phyloP scores from a whole-genome alignment of 2,329 filamentous ascomycete genomes.

The Aspergillus amoenus region DNA sequence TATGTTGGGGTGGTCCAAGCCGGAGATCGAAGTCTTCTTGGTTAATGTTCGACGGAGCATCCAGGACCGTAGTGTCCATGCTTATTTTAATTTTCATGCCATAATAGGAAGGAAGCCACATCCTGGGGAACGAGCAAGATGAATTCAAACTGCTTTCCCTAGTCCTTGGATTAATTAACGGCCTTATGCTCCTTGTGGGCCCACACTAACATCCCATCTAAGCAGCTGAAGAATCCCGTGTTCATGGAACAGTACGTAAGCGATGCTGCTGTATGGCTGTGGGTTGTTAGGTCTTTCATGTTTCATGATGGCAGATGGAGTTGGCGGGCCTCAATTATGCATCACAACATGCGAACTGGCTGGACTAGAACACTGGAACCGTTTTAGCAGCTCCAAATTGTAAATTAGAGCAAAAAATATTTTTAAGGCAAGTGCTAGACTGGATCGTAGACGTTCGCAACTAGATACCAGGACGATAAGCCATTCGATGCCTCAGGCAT shows the following conservation, averaged over 20 bases:
- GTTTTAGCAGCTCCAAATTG: no score
- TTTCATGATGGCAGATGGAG: neutral
- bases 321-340: neutral
- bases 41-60: conserved; percentile 45
- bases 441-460: neutral
- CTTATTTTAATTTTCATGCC: conserved; percentile 41
- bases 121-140: conserved; percentile 19
- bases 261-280: neutral
- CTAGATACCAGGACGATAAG: neutral
- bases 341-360: neutral
- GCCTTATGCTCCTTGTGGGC: neutral
- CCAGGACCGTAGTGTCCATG: conserved; percentile 41
- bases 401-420: neutral
- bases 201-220: neutral
- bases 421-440: neutral
- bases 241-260: neutral
- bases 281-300: neutral
- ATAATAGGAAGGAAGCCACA: conserved; percentile 39
- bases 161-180: neutral
- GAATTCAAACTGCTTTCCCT: conserved; percentile 1
- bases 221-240: neutral
- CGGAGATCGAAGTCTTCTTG: conserved; percentile 48
- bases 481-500: neutral
- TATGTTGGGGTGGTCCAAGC: conserved; percentile 43
- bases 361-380: no score